Evolutionary conservation across 768 basidiomycete genomes (phyloP).

Genomic region (Chalciporus sphaerocephalus): DNA sequence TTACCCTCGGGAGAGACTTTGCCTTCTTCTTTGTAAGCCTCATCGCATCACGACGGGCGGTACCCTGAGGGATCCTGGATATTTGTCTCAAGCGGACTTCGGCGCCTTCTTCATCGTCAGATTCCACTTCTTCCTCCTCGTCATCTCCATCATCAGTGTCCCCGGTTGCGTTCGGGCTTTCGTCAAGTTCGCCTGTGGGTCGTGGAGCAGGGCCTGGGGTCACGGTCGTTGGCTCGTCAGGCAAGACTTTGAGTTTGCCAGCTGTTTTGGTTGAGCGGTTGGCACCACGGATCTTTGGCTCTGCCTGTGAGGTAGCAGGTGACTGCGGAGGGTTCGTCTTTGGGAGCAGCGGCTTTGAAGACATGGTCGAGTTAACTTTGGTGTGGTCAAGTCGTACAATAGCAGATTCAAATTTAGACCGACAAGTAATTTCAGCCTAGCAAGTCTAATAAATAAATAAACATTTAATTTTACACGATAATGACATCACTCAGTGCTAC

Average conservation of each 20-base stretch:
- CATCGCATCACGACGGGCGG: constrained; percentile 86
- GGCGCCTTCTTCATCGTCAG: constrained; percentile 48
- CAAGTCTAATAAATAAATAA: constrained; percentile 10
- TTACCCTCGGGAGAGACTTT: constrained; percentile 87
- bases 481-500: constrained; percentile 10
- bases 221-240: constrained; percentile 75
- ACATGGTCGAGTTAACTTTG: constrained; percentile 25
- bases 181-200: constrained; percentile 30
- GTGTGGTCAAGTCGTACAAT: no score
- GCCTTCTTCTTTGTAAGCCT: constrained; percentile 92
- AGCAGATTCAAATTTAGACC: constrained; percentile 14
- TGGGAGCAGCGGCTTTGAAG: constrained; percentile 30
- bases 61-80: constrained; percentile 89
- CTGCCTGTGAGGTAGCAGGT: constrained; percentile 20
- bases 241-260: constrained; percentile 84
- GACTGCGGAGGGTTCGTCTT: constrained; percentile 22
- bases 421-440: not conserved
- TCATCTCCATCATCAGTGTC: constrained; percentile 74
- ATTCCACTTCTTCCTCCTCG: constrained; percentile 50
- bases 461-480: not conserved
- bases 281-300: constrained; percentile 62
- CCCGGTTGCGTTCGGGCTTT: constrained; percentile 46
- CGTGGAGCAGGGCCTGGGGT: constrained; percentile 32
- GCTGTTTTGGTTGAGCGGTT: constrained; percentile 78
- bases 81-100: constrained; percentile 67